A percentile compares a stretch with the other conserved stretches of the same genome.
These are phyloP conservation scores for Firmiana major DNA, from an alignment of 345 rosid genomes.

Conservation along the genomic window DNA sequence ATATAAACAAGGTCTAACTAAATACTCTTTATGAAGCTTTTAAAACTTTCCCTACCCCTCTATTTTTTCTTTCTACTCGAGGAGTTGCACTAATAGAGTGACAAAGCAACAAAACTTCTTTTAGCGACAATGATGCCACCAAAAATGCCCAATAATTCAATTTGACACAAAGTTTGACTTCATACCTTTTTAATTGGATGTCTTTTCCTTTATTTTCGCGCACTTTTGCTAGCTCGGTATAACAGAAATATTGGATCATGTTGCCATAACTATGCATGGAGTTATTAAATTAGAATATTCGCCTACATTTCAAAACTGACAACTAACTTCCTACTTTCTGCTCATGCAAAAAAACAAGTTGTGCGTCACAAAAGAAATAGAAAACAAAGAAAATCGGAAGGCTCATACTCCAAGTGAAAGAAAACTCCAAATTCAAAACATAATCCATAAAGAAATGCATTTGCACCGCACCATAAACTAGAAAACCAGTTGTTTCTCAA, in stretches of 20 bases:
- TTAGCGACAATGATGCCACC: not conserved
- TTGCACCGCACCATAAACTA: not conserved
- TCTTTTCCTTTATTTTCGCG: not conserved
- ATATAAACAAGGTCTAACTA: not conserved
- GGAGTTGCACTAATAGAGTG: not conserved
- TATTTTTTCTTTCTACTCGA: not conserved
- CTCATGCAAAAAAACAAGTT: not conserved
- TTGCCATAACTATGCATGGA: not conserved
- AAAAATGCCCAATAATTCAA: not conserved
- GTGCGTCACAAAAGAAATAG: not conserved
- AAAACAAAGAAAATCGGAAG: not conserved
- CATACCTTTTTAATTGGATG: not conserved
- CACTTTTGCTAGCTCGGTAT: not conserved
- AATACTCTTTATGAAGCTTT: conserved; percentile 3
- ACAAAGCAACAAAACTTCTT: not conserved
- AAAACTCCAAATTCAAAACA: not conserved
- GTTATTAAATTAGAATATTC: not conserved
- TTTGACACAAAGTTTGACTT: not conserved
- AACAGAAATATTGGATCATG: not conserved
- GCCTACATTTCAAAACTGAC: not conserved
- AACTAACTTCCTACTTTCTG: not conserved
- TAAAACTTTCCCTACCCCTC: not conserved
- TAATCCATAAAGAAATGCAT: not conserved
- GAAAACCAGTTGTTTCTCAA: not conserved
- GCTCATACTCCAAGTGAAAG: not conserved